Evolutionary conservation across 441 rosid species (phyloP).

Genomic region (Omphalea diandra): DNA sequence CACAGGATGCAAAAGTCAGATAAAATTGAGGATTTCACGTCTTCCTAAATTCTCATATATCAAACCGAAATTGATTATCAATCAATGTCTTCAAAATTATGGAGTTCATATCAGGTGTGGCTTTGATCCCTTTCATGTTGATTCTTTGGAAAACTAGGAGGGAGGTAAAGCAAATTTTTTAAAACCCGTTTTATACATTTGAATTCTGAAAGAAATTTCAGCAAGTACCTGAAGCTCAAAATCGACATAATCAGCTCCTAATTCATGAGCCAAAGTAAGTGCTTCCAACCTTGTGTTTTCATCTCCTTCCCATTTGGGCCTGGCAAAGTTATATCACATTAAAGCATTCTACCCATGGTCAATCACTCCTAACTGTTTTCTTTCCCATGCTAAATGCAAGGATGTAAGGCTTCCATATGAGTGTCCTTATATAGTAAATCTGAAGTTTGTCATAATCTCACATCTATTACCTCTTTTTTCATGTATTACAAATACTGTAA

Average conservation of each 20-base stretch:
- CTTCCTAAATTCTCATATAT: background rate
- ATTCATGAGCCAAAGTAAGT: constrained; percentile 70
- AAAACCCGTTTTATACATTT: background rate
- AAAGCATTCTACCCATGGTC: background rate
- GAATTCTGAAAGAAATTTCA: too few species aligned
- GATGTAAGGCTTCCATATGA: background rate
- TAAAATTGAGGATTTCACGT: background rate
- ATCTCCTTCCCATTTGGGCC: constrained; percentile 92
- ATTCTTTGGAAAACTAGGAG: background rate
- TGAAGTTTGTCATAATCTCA: background rate
- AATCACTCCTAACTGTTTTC: too few species aligned
- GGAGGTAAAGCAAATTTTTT: background rate
- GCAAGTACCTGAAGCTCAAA: constrained; percentile 80
- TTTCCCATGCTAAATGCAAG: background rate
- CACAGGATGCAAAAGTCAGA: constrained; percentile 20
- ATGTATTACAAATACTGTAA: background rate
- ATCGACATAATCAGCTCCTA: constrained; percentile 93
- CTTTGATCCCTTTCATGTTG: background rate
- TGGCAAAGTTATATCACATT: constrained; percentile 29
- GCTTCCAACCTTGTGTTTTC: constrained; percentile 54
- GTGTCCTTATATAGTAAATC: background rate
- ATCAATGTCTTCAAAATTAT: too few species aligned
- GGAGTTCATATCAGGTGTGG: too few species aligned
- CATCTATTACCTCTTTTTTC: background rate
- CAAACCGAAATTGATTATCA: background rate